Conservation (phyloP, 179 eudicot genomes). For the Patellifolia procumbens region DNA sequence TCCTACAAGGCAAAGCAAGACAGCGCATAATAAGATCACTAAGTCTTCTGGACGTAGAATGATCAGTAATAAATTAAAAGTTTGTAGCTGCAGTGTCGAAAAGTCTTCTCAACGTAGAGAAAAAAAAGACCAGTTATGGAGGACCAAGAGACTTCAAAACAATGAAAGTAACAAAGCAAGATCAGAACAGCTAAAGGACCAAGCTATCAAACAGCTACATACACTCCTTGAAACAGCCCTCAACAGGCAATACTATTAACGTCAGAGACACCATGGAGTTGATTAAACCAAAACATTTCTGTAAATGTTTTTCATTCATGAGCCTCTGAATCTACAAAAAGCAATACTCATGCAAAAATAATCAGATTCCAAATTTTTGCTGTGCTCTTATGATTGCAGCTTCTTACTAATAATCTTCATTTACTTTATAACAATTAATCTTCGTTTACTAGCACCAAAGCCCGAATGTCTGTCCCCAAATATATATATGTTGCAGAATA, state of each 20-base stretch:
- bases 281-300: not conserved
- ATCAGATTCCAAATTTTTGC: not conserved
- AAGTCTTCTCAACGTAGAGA: not conserved
- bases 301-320: conserved; percentile 2
- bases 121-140: not conserved
- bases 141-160: not conserved
- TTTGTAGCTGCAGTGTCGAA: conserved; percentile 2
- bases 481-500: not conserved
- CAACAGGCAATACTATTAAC: not conserved
- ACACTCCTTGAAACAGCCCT: not conserved
- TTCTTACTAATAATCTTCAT: not conserved
- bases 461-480: not conserved
- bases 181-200: conserved; percentile 5
- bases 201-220: not conserved
- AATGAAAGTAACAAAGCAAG: not conserved
- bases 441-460: not conserved
- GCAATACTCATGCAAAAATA: not conserved
- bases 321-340: not conserved
- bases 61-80: not conserved
- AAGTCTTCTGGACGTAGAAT: conserved; percentile 3
- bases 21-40: conserved; percentile 4
- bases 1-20: conserved; percentile 52
- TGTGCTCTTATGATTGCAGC: not conserved
- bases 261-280: no score
- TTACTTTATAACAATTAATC: no score